Evolutionary conservation across 2,329 filamentous ascomycete genomes (phyloP), one percentile per base, ranked within the genome.

Genomic region (Ploettnerulaceae sp.): DNA sequence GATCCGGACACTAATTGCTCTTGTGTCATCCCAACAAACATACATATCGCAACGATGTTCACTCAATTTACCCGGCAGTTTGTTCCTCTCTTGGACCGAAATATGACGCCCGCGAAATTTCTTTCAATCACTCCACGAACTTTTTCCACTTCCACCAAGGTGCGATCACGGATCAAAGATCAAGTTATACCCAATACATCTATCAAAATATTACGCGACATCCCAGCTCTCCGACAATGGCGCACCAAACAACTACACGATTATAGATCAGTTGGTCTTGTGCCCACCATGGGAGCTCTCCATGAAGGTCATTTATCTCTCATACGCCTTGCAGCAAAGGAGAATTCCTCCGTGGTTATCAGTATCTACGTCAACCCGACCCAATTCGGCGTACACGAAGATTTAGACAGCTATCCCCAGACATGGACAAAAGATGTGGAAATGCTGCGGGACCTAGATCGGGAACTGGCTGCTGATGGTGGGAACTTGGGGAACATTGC

Each of bases 251-350:
- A 89, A 50, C 69, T 81, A 26, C 68, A 81, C 49, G 74, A 81
- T 60, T 77, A 84, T 58, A 79, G 84, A 47, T 82, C 82, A 34
- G 82, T 98, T 48, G 89, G 86, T 49, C 80, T 98, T 21, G 89
- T 98, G 26, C 93, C 93, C 1, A 98, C 93, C 24, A 97, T 98
- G 93, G 93, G 93, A 53, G 93, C 93, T 39, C 76, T 98, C n/a
- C 93, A 98, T 67, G 78, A 82, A 45, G 93, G 93, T 31, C 93
- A 98, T 68, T 69, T 95, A 41, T 86, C 86, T 3, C 77, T 98
- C 17, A 85, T 95, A 60, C 85, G 88, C 49, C 78, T 82, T 57
- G 93, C 93, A 3, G 90, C 90, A 1, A 72, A 75, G 37, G 88
- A 95, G 60, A 93, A 89, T 69, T 84, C 86, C 55, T 79, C 89